Evolutionary conservation across 306 rosid species (phyloP).

Genomic region (Prunus fruticosa): DNA sequence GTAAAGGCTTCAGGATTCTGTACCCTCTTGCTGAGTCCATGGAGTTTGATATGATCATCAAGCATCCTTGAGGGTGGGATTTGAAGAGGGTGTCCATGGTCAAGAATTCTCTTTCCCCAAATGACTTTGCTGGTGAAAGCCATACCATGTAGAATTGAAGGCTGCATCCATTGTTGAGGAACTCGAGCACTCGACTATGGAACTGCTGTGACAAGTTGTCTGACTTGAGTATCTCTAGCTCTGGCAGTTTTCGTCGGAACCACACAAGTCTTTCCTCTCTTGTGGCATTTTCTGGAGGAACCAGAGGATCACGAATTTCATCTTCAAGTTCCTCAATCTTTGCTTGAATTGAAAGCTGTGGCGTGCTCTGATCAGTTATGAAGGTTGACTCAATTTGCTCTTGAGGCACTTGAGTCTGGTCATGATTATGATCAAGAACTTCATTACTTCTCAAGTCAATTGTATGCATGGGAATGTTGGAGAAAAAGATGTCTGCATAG

Average conservation of each 20-base stretch:
- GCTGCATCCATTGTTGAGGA: conserved; percentile 36
- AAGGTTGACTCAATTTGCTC: neutral
- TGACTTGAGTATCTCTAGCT: conserved; percentile 37
- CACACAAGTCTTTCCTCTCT: conserved; percentile 40
- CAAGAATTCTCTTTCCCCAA: conserved; percentile 37
- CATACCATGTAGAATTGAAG: conserved; percentile 46
- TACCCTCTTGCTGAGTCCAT: conserved; percentile 35
- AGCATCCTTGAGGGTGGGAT: conserved; percentile 40
- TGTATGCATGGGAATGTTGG: neutral
- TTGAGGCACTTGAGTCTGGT: neutral
- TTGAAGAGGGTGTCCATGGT: conserved; percentile 41
- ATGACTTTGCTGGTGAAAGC: conserved; percentile 37
- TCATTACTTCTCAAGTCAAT: neutral
- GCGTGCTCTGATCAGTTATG: no score
- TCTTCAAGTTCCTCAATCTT: no score
- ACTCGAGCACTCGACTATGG: conserved; percentile 29
- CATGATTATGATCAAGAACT: conserved; percentile 8
- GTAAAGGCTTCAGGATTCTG: conserved; percentile 40
- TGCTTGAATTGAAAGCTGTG: conserved; percentile 4
- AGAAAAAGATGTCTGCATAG: neutral
- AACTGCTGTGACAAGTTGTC: conserved; percentile 25
- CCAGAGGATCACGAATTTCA: no score
- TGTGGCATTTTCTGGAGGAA: conserved; percentile 11
- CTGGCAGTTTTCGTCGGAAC: conserved; percentile 36
- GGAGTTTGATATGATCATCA: conserved; percentile 38